Evolutionary conservation across 2,329 filamentous ascomycete genomes (phyloP), one percentile per base, ranked within the genome.

Genomic region (Ascochyta fabae): DNA sequence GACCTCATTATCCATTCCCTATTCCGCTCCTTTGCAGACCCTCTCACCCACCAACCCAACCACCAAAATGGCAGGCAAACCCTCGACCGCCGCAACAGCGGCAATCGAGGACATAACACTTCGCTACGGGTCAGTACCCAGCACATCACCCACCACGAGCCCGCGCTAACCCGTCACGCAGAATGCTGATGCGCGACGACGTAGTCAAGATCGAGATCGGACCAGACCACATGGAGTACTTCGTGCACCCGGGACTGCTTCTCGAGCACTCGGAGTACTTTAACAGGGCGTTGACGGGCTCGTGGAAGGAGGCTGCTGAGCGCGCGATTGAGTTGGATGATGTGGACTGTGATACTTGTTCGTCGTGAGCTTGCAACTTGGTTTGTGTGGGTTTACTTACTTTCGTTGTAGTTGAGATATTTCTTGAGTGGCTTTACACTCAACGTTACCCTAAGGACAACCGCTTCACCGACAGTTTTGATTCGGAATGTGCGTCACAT

Each of bases 261-360:
- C 16, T 26, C 0, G 38, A 66, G 13, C 56, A 65, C 42, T 65
- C 60, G 1, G 57, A 54, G 4, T 66, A 61, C 55, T 67, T 68
- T 54, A 34, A 58, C 5, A 53, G 53, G 15, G 59, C 60, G 1
- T 26, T 66, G 8, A 52, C 44, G 8, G 53, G 55, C 10, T 22
- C n/a, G 1, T 64, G 62, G 57, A 56, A 47, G 22, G 64, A 64
- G 35, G 55, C 58, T 2, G 31, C 55, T n/a, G 48, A 62, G 7
- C 36, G 56, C 7, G 24, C 27, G 3, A 47, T 66, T 6, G 38
- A 3, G 33, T 31, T 66, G 2, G 36, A 60, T 3, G 58, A 64
- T 35, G 53, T 65, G 9, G 56, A 65, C 1, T 45, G 49, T 23
- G 10, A 19, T 2, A 48, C 29, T 1, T 62, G 48, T 59, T 45